Conservation (phyloP, 2,329 filamentous ascomycete genomes). For the Falciphora oryzae region DNA sequence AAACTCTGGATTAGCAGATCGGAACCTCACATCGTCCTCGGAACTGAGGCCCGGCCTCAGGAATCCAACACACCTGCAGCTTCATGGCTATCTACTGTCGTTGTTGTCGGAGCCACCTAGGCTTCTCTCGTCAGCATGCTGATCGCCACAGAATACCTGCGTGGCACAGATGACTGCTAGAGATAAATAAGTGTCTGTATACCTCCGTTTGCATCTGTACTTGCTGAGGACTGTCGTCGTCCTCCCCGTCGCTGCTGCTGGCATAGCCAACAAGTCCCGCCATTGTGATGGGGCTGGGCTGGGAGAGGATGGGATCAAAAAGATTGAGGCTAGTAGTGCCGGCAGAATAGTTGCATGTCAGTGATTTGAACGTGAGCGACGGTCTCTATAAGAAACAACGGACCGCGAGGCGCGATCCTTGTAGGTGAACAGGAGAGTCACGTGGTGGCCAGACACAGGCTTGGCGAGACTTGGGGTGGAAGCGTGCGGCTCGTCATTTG, state of each 20-base stretch:
- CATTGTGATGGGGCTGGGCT: slow-evolving; percentile 21
- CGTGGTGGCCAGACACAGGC: background rate
- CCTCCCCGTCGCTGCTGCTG: slow-evolving; percentile 48
- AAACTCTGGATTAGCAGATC: background rate
- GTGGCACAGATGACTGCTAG: background rate
- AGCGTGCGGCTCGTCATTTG: too few relatives aligned
- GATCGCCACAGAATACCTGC: background rate
- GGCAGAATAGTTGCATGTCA: background rate
- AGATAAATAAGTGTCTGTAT: background rate
- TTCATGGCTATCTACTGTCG: background rate
- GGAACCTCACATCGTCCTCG: too few relatives aligned
- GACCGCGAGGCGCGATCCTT: background rate
- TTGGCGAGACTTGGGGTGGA: too few relatives aligned
- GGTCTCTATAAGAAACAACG: background rate
- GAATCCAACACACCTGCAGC: background rate
- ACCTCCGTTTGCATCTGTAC: slow-evolving; percentile 1
- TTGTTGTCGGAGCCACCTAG: background rate
- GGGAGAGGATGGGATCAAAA: background rate
- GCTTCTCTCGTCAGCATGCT: background rate
- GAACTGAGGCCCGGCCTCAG: background rate
- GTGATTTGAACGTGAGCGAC: background rate
- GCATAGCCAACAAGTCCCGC: slow-evolving; percentile 43
- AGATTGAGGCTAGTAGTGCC: background rate
- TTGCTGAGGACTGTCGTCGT: slow-evolving; percentile 22
- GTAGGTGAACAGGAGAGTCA: background rate